Conservation (phyloP, 208 protist genomes). For the Leishmania tarentolae region DNA sequence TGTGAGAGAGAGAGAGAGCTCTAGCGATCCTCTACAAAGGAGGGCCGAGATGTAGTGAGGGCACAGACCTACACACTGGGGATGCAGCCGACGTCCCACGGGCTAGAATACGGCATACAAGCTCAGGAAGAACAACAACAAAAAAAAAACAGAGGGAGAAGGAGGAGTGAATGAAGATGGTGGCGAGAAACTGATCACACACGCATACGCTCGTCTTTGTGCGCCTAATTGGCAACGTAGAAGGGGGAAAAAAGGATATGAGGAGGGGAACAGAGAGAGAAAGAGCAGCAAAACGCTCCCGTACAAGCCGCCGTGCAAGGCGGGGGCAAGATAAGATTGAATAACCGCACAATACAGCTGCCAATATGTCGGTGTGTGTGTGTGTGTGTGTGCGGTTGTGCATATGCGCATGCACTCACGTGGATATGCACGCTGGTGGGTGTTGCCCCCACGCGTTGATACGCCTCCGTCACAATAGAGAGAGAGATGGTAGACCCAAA, state of each 20-base stretch:
- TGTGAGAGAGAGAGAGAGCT: not conserved
- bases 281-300: not conserved
- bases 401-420: not conserved
- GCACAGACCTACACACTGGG: not conserved
- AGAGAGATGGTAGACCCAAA: not conserved
- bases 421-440: not conserved
- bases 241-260: not conserved
- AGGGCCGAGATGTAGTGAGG: slow-evolving; percentile 6
- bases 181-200: not conserved
- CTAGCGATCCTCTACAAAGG: not conserved
- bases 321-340: not conserved
- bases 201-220: not conserved
- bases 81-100: not conserved
- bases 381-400: not conserved
- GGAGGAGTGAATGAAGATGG: not conserved
- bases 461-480: not conserved
- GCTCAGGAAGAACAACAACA: too few relatives aligned
- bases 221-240: not conserved
- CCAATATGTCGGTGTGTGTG: not conserved
- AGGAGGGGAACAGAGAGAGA: not conserved
- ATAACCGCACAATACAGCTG: not conserved
- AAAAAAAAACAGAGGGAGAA: not conserved
- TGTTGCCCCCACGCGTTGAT: not conserved
- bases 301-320: not conserved
- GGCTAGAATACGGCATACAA: not conserved